Percentiles rank a stretch among this genome's conserved stretches.
These are phyloP conservation scores for Sarcodon aspratus DNA, from an alignment of 768 basidiomycete genomes.

Conservation along the genomic window DNA sequence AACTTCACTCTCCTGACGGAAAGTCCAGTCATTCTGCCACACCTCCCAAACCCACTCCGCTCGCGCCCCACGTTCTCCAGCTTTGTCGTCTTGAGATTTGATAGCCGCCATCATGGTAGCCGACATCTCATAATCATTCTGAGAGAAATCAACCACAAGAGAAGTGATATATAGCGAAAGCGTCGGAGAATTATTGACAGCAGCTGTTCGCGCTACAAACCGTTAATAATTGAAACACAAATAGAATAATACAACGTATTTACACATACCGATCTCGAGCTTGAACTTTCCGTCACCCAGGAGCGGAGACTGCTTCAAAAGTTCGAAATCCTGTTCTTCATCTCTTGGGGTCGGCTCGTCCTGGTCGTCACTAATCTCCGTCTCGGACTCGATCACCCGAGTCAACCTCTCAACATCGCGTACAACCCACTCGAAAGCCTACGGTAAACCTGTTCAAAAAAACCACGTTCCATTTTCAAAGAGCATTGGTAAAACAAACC, in stretches of 20 bases:
- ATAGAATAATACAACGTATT: background rate
- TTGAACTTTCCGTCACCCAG: slow-evolving; percentile 64
- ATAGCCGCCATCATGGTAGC: slow-evolving; percentile 67
- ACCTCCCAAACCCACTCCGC: slow-evolving; percentile 67
- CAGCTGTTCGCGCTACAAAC: slow-evolving; percentile 1
- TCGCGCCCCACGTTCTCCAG: slow-evolving; percentile 51
- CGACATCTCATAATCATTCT: slow-evolving; percentile 45
- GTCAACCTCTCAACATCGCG: slow-evolving; percentile 44
- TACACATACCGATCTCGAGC: slow-evolving; percentile 48
- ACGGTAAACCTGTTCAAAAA: background rate
- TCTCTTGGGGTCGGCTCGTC: slow-evolving; percentile 16
- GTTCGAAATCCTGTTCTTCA: slow-evolving; percentile 39
- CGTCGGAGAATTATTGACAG: slow-evolving; percentile 20
- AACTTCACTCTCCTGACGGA: slow-evolving; percentile 60
- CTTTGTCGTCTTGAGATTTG: slow-evolving; percentile 48
- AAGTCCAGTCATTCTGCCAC: slow-evolving; percentile 63
- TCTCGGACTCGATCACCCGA: slow-evolving; percentile 40
- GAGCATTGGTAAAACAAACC: slow-evolving; percentile 20
- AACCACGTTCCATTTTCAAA: background rate
- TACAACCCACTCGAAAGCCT: slow-evolving; percentile 71
- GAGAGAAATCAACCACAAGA: slow-evolving; percentile 47
- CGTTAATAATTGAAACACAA: background rate
- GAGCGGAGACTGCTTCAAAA: slow-evolving; percentile 53
- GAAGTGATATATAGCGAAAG: slow-evolving; percentile 61
- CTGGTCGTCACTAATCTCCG: slow-evolving; percentile 10